These are phyloP conservation scores for Striga asiatica DNA, from an alignment of 257 asterid species.

Conservation along the genomic window DNA sequence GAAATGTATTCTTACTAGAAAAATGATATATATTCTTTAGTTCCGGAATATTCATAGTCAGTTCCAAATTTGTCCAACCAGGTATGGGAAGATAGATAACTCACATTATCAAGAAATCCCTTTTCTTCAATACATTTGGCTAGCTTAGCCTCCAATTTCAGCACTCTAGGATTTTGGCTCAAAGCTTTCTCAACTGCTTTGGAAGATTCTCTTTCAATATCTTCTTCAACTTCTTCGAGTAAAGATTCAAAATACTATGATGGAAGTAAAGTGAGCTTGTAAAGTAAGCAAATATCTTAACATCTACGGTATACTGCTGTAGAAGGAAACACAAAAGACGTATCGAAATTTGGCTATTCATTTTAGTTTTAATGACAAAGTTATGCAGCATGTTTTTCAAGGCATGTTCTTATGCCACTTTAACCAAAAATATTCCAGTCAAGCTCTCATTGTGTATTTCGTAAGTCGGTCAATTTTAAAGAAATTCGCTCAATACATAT, in stretches of 20 bases:
- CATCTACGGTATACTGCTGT: slow-evolving; percentile 4
- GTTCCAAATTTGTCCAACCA: slow-evolving; percentile 1
- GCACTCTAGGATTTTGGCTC: slow-evolving; percentile 58
- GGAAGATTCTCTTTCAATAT: slow-evolving; percentile 47
- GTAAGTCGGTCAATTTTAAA: too few relatives aligned
- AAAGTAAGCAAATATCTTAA: slow-evolving; percentile 17
- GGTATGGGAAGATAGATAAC: slow-evolving; percentile 11
- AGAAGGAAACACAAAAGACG: too few relatives aligned
- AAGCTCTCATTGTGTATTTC: too few relatives aligned
- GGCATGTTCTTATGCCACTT: too few relatives aligned
- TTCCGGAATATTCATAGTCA: background rate
- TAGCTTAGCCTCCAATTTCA: slow-evolving; percentile 60
- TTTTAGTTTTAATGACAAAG: too few relatives aligned
- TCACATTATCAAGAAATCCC: slow-evolving; percentile 76
- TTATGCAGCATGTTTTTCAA: too few relatives aligned
- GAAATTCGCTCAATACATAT: too few relatives aligned
- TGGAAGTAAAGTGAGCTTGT: slow-evolving; percentile 20
- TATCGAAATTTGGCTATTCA: too few relatives aligned
- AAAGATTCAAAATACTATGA: slow-evolving; percentile 78
- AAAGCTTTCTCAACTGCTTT: slow-evolving; percentile 65
- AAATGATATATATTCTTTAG: background rate
- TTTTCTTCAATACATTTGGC: slow-evolving; percentile 54
- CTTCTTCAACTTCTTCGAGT: slow-evolving; percentile 65
- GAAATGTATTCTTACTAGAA: background rate
- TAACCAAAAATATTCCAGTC: too few relatives aligned